A percentile compares a stretch with the other conserved stretches of the same genome.
phyloP scores from a whole-genome alignment of 768 basidiomycete genomes.

The Xerocomellus chrysenteron region DNA sequence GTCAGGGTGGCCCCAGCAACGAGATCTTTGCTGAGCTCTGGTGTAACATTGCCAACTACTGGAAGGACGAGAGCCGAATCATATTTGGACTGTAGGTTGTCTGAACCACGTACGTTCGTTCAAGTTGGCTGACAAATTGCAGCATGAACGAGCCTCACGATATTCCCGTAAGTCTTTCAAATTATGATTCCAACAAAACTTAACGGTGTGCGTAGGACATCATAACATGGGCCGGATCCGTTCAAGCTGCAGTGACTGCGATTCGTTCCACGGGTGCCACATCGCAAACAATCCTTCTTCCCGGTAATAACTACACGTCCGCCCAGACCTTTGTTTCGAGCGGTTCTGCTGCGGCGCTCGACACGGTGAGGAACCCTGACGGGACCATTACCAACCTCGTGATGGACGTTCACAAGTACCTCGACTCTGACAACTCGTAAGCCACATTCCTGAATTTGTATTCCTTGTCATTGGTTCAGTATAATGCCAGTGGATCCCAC shows the following conservation, averaged over 20 bases:
- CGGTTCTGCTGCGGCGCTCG: slow-evolving; percentile 49
- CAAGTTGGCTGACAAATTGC: neutral
- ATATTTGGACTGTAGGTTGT: slow-evolving; percentile 49
- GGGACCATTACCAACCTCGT: slow-evolving; percentile 46
- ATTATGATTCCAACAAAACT: neutral
- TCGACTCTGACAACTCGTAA: slow-evolving; percentile 53
- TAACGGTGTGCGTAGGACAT: slow-evolving; percentile 30
- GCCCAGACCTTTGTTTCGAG: slow-evolving; percentile 50
- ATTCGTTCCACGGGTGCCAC: slow-evolving; percentile 54
- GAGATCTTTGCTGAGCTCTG: slow-evolving; percentile 53
- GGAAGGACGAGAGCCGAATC: slow-evolving; percentile 39
- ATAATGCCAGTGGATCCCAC: slow-evolving; percentile 34
- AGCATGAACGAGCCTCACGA: slow-evolving; percentile 70
- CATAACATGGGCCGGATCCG: slow-evolving; percentile 44
- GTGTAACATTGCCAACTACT: slow-evolving; percentile 51
- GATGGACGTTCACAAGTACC: slow-evolving; percentile 65
- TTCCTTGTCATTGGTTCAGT: neutral
- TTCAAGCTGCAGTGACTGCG: slow-evolving; percentile 61
- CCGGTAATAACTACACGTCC: slow-evolving; percentile 59
- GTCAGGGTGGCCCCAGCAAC: slow-evolving; percentile 61
- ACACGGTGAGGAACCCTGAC: slow-evolving; percentile 45
- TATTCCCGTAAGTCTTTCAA: slow-evolving; percentile 33
- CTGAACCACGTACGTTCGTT: neutral
- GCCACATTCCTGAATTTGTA: slow-evolving; percentile 13
- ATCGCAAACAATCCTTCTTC: slow-evolving; percentile 51